phyloP scores from a whole-genome alignment of 306 rosid species.

The Glycine soja region DNA sequence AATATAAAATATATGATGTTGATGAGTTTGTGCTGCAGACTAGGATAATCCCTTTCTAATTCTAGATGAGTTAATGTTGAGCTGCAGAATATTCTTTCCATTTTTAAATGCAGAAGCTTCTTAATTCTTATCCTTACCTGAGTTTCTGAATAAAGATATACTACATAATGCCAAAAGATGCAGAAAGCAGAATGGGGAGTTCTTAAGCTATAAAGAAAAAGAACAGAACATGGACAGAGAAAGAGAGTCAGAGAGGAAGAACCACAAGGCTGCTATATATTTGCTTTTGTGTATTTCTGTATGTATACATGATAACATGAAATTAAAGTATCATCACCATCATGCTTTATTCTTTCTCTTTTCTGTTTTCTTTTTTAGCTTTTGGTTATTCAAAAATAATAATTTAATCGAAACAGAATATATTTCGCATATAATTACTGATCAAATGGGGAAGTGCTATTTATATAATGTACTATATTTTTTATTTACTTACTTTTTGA shows the following conservation, averaged over 20 bases:
- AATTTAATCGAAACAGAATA: conserved; percentile 20
- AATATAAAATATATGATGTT: not conserved
- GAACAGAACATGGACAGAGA: not conserved
- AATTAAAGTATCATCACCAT: not conserved
- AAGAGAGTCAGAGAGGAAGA: not conserved
- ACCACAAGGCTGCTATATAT: not conserved
- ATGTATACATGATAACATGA: not conserved
- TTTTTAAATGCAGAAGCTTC: conserved; percentile 25
- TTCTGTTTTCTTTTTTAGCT: conserved; percentile 3
- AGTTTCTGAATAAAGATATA: conserved; percentile 10
- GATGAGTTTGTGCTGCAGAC: not conserved
- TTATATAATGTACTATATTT: not conserved
- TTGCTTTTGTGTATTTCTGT: conserved; percentile 15
- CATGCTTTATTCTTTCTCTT: conserved; percentile 31
- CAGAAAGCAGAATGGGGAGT: conserved; percentile 29
- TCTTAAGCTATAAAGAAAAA: conserved; percentile 24
- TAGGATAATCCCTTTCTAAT: conserved; percentile 11
- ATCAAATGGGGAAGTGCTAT: not conserved
- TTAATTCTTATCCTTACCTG: conserved; percentile 3
- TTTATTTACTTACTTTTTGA: not conserved
- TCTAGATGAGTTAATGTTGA: conserved; percentile 10
- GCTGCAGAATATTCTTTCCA: conserved; percentile 27
- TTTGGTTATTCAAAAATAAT: not conserved
- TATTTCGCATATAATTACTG: conserved; percentile 3
- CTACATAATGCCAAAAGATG: too few relatives aligned